Base-by-base conservation (phyloP, 2,329 filamentous ascomycete genomes). In the Cladorrhinum sp. region DNA sequence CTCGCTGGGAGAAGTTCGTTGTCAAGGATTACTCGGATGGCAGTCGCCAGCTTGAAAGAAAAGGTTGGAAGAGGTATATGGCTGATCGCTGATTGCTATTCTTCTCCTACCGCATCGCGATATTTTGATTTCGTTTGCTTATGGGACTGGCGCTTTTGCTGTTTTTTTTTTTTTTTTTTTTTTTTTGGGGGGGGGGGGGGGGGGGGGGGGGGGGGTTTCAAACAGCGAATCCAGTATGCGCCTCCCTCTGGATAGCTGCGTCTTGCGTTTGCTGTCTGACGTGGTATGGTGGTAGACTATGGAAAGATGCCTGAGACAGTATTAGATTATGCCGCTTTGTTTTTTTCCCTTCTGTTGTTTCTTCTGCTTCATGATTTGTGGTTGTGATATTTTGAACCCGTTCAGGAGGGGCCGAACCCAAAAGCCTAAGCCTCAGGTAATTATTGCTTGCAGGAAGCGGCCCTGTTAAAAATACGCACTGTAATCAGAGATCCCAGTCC, bases 1-100 rank as follows among this genome's bases (percentile, higher is more conserved):
- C 89, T 16, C 82, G 90, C 55, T 97, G 93, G 92, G 92, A 97
- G 77, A 92, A 89, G 63, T 96, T 96, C 68, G 79, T 87, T 20
- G 78, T 96, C 55, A 81, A 81, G n/a, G 82, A 88, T 58, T 83
- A 83, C 13, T 83, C 87, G 22, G 86, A 90, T 63, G 90, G 90
- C 9, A 85, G 84, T 65, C 81, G 86, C 50, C 78, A 84, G 55
- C 85, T 90, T 64, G 76, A 85, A 27, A 81, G 90, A 64, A 88
- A 93, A 69, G 91, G 90, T 1, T 96, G 92, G 92, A 93, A 91
- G 74, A 82, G 86, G 68, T 95, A 69, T 61, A 52, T 66, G 23
- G 60, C 41, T n/a, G 58, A 41, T 13, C 16, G 4, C 8, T 45
- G 16, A 45, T 16, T 9, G 25, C n/a, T n/a, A n/a, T n/a, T n/a